A percentile compares a stretch with the other conserved stretches of the same genome.
phyloP scores from a whole-genome alignment of 1,284 basidiomycete species.

The Boletus sp. region DNA sequence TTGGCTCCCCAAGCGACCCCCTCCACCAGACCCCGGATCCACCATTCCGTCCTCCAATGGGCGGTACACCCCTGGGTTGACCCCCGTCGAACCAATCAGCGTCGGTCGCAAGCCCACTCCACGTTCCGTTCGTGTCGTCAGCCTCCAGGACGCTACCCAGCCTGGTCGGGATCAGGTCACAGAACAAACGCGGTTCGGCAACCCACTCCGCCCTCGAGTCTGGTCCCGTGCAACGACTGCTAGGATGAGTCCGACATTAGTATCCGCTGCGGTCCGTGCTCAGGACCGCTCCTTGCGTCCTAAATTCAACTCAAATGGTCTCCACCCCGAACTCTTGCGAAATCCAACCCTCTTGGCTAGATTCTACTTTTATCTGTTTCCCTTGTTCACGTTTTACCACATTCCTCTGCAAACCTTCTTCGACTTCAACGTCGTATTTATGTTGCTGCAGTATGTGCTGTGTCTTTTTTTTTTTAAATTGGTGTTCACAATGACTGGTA shows the following conservation, averaged over 20 bases:
- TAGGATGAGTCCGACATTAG: slow-evolving; percentile 50
- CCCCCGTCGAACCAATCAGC: slow-evolving; percentile 46
- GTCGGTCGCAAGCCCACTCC: slow-evolving; percentile 75
- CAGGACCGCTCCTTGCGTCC: slow-evolving; percentile 52
- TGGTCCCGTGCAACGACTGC: slow-evolving; percentile 66
- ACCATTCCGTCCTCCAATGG: slow-evolving; percentile 64
- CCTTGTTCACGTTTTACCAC: slow-evolving; percentile 69
- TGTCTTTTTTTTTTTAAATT: slow-evolving; percentile 14
- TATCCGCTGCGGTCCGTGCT: slow-evolving; percentile 42
- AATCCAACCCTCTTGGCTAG: slow-evolving; percentile 59
- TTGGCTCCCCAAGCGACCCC: slow-evolving; percentile 80
- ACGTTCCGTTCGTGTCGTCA: slow-evolving; percentile 77
- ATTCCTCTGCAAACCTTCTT: slow-evolving; percentile 77
- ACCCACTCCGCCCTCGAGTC: slow-evolving; percentile 45
- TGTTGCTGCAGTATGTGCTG: slow-evolving; percentile 70
- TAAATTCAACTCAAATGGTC: slow-evolving; percentile 61
- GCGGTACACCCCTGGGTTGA: slow-evolving; percentile 43
- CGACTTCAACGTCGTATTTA: slow-evolving; percentile 81
- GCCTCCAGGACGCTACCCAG: slow-evolving; percentile 53
- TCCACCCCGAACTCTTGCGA: slow-evolving; percentile 67
- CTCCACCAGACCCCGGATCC: slow-evolving; percentile 70
- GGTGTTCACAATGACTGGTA: slow-evolving; percentile 36
- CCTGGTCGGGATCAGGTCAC: slow-evolving; percentile 47
- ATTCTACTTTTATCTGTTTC: slow-evolving; percentile 68
- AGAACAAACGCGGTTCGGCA: slow-evolving; percentile 52